Percentiles rank a stretch among this genome's conserved stretches.
Evolutionary conservation across 2,329 filamentous ascomycete genomes (phyloP).

Genomic region (Fusarium sambucinum): DNA sequence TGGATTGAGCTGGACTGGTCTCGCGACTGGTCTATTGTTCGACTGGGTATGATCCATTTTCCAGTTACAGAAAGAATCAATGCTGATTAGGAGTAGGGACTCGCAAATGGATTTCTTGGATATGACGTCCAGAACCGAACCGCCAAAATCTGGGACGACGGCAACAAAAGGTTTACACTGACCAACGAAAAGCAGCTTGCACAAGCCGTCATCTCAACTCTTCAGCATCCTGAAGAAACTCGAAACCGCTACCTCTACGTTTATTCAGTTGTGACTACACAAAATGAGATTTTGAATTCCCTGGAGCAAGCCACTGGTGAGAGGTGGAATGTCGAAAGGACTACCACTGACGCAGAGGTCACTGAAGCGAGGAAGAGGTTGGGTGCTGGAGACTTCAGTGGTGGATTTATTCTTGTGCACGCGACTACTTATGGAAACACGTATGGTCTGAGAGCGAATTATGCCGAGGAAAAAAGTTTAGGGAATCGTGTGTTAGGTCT

Average conservation of each 20-base stretch:
- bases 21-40: conserved; percentile 5
- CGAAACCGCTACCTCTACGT: conserved; percentile 3
- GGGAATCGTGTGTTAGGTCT: neutral
- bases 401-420: neutral
- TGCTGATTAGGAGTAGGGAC: neutral
- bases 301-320: neutral
- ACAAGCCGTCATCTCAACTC: neutral
- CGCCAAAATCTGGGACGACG: conserved; percentile 7
- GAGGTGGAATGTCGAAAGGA: neutral
- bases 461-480: neutral
- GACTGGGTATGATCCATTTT: neutral
- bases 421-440: neutral
- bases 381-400: neutral
- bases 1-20: conserved; percentile 7
- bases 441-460: neutral
- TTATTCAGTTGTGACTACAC: neutral
- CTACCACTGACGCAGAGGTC: neutral
- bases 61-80: rapidly evolving
- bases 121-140: neutral
- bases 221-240: neutral
- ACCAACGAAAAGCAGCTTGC: conserved; percentile 5
- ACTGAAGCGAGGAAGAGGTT: neutral
- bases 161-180: conserved; percentile 1
- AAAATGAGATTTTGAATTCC: neutral
- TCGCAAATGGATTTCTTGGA: conserved; percentile 1